Evolutionary conservation across 192 early-diverging fungal species (phyloP).

Genomic region (Funneliformis geosporum): DNA sequence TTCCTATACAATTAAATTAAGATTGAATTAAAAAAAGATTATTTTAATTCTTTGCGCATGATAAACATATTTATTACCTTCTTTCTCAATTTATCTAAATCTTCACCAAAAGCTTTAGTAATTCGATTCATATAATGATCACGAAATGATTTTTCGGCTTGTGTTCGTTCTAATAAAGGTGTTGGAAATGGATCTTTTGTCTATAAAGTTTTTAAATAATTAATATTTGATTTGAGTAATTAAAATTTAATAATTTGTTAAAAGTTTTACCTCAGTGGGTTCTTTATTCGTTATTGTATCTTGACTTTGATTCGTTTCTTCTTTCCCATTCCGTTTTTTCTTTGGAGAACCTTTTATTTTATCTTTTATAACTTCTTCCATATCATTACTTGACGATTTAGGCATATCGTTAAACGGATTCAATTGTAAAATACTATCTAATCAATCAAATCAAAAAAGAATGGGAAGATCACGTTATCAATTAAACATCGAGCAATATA

Average conservation of each 20-base stretch:
- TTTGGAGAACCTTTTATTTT: background rate
- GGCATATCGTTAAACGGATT: too few species aligned
- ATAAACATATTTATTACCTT: slow-evolving; percentile 8
- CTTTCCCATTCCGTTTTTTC: background rate
- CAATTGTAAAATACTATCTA: too few species aligned
- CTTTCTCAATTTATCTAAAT: slow-evolving; percentile 44
- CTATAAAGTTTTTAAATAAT: background rate
- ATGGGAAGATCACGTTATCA: too few species aligned
- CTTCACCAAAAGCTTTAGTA: slow-evolving; percentile 44
- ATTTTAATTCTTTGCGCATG: too few species aligned
- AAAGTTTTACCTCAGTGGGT: background rate
- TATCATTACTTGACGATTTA: background rate
- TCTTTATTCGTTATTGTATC: background rate
- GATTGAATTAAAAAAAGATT: background rate
- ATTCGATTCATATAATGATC: slow-evolving; percentile 43
- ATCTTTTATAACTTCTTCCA: background rate
- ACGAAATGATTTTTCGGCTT: slow-evolving; percentile 36
- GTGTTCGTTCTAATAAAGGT: slow-evolving; percentile 22
- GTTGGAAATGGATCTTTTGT: slow-evolving; percentile 8
- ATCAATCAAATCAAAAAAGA: too few species aligned
- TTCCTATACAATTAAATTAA: slow-evolving; percentile 33
- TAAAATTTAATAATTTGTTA: background rate
- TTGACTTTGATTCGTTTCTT: background rate
- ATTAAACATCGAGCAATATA: too few species aligned
- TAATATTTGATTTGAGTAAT: background rate